Percentiles rank a stretch among this genome's conserved stretches.
These are phyloP conservation scores for Lumnitzera littorea DNA, from an alignment of 345 rosid genomes.

Conservation along the genomic window DNA sequence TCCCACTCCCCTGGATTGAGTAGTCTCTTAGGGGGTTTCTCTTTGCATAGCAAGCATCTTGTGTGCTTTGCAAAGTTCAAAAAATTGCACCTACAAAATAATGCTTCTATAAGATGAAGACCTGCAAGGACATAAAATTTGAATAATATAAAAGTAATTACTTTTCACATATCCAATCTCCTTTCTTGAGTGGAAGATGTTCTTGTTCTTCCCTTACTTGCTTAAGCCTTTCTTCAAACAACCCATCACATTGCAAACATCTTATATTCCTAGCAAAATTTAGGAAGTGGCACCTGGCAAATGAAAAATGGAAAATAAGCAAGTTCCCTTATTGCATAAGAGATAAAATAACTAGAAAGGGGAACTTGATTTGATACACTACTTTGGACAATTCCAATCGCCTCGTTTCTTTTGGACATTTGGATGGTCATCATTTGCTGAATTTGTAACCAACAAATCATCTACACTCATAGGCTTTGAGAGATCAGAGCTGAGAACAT, in stretches of 20 bases:
- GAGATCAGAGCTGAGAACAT: constrained; percentile 24
- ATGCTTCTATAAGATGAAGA: constrained; percentile 10
- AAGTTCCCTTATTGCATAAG: background rate
- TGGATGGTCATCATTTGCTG: constrained; percentile 15
- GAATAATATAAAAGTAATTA: constrained; percentile 17
- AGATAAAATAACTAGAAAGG: background rate
- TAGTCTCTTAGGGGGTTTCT: constrained; percentile 62
- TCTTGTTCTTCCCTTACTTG: constrained; percentile 55
- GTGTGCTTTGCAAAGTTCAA: constrained; percentile 81
- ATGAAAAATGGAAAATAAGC: constrained; percentile 1
- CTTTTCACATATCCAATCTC: constrained; percentile 87
- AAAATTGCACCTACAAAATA: constrained; percentile 63
- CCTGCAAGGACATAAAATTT: background rate
- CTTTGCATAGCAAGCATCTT: constrained; percentile 66
- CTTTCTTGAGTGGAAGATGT: constrained; percentile 79
- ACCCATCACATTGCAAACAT: constrained; percentile 58
- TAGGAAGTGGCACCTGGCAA: constrained; percentile 65
- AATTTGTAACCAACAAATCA: constrained; percentile 4
- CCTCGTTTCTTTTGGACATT: constrained; percentile 52
- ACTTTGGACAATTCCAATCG: constrained; percentile 84
- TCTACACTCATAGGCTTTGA: constrained; percentile 12
- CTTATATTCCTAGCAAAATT: constrained; percentile 79
- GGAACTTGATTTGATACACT: constrained; percentile 12
- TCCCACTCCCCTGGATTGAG: constrained; percentile 97
- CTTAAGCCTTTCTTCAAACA: constrained; percentile 54